These are phyloP conservation scores for Leishmania aethiopica DNA, from an alignment of 208 protist genomes.

Conservation along the genomic window DNA sequence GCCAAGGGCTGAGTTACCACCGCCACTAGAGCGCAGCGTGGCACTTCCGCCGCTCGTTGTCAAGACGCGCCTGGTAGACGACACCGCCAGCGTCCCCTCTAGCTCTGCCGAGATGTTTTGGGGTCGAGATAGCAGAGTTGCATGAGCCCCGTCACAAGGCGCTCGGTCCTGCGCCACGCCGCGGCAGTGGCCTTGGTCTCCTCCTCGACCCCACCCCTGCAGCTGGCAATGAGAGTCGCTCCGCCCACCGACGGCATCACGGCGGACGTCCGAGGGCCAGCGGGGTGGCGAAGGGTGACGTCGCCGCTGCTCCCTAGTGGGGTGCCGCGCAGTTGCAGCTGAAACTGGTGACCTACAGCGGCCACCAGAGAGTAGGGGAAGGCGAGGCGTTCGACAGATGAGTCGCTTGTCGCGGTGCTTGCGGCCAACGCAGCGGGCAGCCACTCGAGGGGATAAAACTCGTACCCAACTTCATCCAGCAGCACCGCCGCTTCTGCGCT, in stretches of 20 bases:
- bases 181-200: constrained; percentile 27
- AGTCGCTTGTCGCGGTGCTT: not conserved
- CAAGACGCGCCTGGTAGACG: constrained; percentile 58
- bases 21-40: not conserved
- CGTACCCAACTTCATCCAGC: constrained; percentile 73
- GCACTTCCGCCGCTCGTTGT: constrained; percentile 12
- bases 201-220: not conserved
- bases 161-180: constrained; percentile 39
- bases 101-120: constrained; percentile 59
- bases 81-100: constrained; percentile 61
- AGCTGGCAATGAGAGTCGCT: not conserved
- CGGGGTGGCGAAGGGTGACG: constrained; percentile 32
- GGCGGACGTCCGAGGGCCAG: constrained; percentile 18
- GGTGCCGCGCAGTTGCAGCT: constrained; percentile 38
- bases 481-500: constrained; percentile 57
- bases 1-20: not conserved
- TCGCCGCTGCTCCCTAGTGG: constrained; percentile 34
- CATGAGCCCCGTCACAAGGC: constrained; percentile 53
- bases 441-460: constrained; percentile 88
- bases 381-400: not conserved
- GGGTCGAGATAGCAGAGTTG: constrained; percentile 49
- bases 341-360: constrained; percentile 79
- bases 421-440: constrained; percentile 36
- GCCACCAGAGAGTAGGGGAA: constrained; percentile 73
- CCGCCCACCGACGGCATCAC: constrained; percentile 15